phyloP scores from a whole-genome alignment of 2,329 filamentous ascomycete species.

The Monosporascus sp. region DNA sequence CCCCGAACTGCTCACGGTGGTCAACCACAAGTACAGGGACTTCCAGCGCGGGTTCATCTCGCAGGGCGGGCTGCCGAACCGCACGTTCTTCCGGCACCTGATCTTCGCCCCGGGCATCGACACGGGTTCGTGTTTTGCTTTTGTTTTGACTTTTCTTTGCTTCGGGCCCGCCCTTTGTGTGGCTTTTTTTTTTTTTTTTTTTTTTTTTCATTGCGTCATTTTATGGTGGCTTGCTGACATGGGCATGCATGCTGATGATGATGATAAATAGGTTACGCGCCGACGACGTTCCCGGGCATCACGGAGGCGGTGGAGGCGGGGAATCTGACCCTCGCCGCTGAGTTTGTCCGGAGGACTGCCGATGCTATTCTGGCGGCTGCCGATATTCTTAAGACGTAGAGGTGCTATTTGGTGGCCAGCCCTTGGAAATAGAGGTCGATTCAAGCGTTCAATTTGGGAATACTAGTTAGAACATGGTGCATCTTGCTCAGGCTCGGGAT shows the following conservation, averaged over 20 bases:
- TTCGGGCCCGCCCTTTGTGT: background rate
- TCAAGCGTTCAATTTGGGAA: no score
- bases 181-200: no score
- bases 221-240: no score
- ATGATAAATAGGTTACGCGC: conserved; percentile 19
- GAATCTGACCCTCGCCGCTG: conserved; percentile 20
- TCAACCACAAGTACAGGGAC: conserved; percentile 43
- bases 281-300: conserved; percentile 27
- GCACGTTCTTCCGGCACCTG: conserved; percentile 42
- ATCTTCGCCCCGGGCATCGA: conserved; percentile 44
- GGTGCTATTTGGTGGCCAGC: background rate
- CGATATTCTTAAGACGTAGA: conserved; percentile 20
- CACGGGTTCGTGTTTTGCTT: conserved; percentile 31
- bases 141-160: background rate
- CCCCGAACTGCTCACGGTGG: conserved; percentile 25
- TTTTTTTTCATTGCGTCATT: no score
- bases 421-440: background rate
- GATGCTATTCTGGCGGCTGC: conserved; percentile 21
- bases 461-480: no score
- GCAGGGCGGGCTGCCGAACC: conserved; percentile 40
- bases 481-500: no score
- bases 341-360: conserved; percentile 24
- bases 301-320: conserved; percentile 22
- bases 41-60: conserved; percentile 46
- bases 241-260: no score